Conservation (phyloP, 176 grass and related monocot species). For the Cymbopogon citratus region DNA sequence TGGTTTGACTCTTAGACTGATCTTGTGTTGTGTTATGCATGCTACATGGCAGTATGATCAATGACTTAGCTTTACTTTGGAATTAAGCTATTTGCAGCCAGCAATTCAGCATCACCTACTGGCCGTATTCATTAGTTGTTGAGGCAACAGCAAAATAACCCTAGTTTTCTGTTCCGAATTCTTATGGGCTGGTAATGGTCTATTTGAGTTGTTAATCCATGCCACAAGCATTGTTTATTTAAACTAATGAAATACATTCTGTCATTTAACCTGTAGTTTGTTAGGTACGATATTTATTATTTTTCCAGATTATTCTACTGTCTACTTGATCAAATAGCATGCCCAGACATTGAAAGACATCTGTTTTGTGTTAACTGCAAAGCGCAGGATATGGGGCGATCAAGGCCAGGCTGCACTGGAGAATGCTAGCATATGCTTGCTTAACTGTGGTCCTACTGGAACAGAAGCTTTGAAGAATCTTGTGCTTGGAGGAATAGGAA, state of each 20-base stretch:
- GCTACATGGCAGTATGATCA: not conserved
- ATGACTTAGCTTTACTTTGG: not conserved
- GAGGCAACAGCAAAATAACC: not conserved
- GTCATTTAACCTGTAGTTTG: not conserved
- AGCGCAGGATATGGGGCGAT: slow-evolving; percentile 63
- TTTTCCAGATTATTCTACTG: not conserved
- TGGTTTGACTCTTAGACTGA: not conserved
- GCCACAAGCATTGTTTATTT: not conserved
- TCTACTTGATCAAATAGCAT: not conserved
- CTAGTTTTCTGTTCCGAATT: not conserved
- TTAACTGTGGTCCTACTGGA: slow-evolving; percentile 80
- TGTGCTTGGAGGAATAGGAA: slow-evolving; percentile 78
- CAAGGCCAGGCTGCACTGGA: slow-evolving; percentile 87
- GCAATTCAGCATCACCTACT: not conserved
- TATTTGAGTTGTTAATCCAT: not conserved
- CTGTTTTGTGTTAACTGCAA: not conserved
- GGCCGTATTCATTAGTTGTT: not conserved
- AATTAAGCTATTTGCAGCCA: not conserved
- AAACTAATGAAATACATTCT: not conserved
- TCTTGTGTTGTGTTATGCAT: not conserved
- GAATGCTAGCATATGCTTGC: slow-evolving; percentile 88
- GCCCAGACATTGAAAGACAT: not conserved
- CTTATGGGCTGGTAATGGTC: not conserved
- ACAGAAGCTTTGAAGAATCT: slow-evolving; percentile 88
- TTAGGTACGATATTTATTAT: not conserved